These are phyloP conservation scores for Plectosphaerella sp. DNA, from an alignment of 2,329 filamentous ascomycete species.

Conservation along the genomic window DNA sequence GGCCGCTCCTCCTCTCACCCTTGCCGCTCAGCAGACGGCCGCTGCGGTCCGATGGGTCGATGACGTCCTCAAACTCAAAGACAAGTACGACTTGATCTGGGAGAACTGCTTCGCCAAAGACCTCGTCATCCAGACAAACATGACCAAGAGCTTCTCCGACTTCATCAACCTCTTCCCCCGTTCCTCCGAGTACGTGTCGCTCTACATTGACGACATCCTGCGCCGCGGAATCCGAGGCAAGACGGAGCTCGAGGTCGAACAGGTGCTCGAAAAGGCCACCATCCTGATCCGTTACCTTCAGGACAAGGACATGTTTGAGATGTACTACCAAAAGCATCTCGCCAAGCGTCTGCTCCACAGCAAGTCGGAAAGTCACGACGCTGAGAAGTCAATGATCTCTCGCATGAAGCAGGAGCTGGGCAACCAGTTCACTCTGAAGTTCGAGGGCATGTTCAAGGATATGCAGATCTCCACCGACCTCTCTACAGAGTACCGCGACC, in stretches of 20 bases:
- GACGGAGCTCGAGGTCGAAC: conserved; percentile 81
- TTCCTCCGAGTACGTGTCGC: conserved; percentile 85
- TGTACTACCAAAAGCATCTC: conserved; percentile 97
- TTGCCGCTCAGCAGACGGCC: conserved; percentile 73
- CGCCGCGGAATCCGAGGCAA: conserved; percentile 92
- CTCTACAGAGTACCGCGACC: conserved; percentile 68
- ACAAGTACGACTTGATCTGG: conserved; percentile 84
- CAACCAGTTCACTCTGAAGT: conserved; percentile 85
- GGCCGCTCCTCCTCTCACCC: conserved; percentile 33
- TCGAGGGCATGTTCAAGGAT: conserved; percentile 98
- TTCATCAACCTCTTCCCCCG: conserved; percentile 90
- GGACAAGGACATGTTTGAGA: conserved; percentile 92
- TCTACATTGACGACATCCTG: conserved; percentile 95
- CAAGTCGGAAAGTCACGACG: conserved; percentile 85
- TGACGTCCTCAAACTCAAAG: conserved; percentile 79
- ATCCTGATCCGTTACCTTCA: conserved; percentile 80
- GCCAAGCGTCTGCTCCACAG: conserved; percentile 82
- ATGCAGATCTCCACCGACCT: conserved; percentile 85
- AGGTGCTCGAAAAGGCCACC: conserved; percentile 83
- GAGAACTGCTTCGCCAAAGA: conserved; percentile 69
- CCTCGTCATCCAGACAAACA: conserved; percentile 70
- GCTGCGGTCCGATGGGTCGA: conserved; percentile 95
- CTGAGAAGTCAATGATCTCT: conserved; percentile 91
- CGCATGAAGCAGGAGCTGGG: conserved; percentile 97
- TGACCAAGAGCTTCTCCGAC: conserved; percentile 83